Conservation (phyloP, 225 moss, liverwort and hornwort genomes). For the Rhytidiadelphus loreus region DNA sequence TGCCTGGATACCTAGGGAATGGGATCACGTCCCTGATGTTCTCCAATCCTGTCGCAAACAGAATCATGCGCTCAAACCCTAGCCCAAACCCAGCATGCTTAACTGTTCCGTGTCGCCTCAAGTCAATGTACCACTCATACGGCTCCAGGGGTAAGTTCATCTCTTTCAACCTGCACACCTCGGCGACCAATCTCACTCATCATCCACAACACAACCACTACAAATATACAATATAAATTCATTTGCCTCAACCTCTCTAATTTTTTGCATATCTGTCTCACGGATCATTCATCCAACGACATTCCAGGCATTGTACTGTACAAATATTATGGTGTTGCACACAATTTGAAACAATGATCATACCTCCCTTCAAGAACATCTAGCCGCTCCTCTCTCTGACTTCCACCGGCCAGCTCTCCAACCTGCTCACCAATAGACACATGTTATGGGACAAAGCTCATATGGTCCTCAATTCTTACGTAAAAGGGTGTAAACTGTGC, state of each 20-base stretch:
- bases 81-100: slow-evolving; percentile 93
- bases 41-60: slow-evolving; percentile 89
- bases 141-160: slow-evolving; percentile 67
- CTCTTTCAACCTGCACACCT: slow-evolving; percentile 56
- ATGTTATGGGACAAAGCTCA: background rate
- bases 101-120: slow-evolving; percentile 81
- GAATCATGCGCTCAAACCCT: slow-evolving; percentile 92
- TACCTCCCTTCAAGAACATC: slow-evolving; percentile 77
- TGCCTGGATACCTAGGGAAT: slow-evolving; percentile 91
- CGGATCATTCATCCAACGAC: background rate
- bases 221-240: background rate
- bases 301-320: background rate
- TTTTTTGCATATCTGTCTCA: background rate
- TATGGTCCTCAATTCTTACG: background rate
- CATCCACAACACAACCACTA: background rate
- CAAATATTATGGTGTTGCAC: too few species aligned
- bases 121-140: slow-evolving; percentile 92
- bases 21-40: slow-evolving; percentile 98
- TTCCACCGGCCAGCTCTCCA: slow-evolving; percentile 93
- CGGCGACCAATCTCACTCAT: background rate
- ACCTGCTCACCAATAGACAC: slow-evolving; percentile 25
- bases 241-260: background rate
- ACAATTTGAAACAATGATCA: background rate
- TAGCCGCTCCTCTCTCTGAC: slow-evolving; percentile 90
- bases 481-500: background rate